Evolutionary conservation across 2,329 filamentous ascomycete species (phyloP), one percentile per base, ranked within the genome.

Genomic region (Pseudogymnoascus sp.): DNA sequence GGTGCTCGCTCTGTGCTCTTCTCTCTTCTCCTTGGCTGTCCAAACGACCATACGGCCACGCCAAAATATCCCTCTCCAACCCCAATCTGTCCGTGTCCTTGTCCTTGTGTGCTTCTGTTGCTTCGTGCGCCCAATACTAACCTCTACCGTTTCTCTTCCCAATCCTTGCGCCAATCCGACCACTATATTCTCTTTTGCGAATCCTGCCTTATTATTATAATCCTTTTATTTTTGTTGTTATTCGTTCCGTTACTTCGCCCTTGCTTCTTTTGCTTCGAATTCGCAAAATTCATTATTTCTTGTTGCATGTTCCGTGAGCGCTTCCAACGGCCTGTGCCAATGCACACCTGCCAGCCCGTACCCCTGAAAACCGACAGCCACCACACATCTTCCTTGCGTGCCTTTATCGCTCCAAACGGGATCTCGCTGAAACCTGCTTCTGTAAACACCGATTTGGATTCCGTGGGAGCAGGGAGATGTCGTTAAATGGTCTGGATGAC

Each of bases 401-500:
- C 35, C 33, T 25, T 21, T 14, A 16, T 61, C 23, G 63, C 14
- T 65, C 10, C 11, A 61, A 8, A 0, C 11, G 61, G 59, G 5
- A 65, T 38, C 11, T 66, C 53, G 38, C 50, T 60, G 33, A n/a
- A 42, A 40, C 14, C 25, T 11, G 35, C 11, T 64, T 44, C 6
- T 67, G 47, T 8, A 67, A 66, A 61, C 50, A 11, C 63, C 38
- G 0, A 56, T 18, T 38, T 67, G 63, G 14, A 68, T 62, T 42
- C 14, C 23, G 33, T 50, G 35, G 35, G 40, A 56, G 62, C 61
- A 66, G 63, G 69, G 74, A 75, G 69, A 97, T 97, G 93, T 97
- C 93, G 81, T 82, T 97, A 77, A 96, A 96, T 86, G 94, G 94
- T 68, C 82, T 97, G 77, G 92, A 97, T 79, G 84, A 86, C 78